phyloP scores from a whole-genome alignment of 495 filamentous ascomycete species.

The Podospora fimiseda region DNA sequence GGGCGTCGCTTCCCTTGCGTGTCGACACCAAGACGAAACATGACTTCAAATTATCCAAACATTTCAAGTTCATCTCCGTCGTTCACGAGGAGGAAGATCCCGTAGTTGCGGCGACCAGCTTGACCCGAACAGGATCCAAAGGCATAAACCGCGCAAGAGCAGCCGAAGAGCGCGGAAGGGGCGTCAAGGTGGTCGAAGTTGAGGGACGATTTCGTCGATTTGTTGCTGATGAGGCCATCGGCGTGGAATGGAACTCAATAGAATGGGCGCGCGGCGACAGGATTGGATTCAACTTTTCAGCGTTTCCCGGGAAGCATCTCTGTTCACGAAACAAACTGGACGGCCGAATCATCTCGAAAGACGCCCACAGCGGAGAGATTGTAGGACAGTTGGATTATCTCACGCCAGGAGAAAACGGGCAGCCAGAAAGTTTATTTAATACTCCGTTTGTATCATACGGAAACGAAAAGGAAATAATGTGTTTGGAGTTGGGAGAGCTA shows the following conservation, averaged over 20 bases:
- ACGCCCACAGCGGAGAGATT: conserved; percentile 26
- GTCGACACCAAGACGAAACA: conserved; percentile 19
- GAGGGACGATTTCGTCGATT: conserved; percentile 25
- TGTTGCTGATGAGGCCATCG: conserved; percentile 11
- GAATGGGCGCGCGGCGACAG: conserved; percentile 12
- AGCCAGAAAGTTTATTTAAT: not conserved
- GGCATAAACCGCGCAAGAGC: conserved; percentile 10
- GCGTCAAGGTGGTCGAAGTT: conserved; percentile 21
- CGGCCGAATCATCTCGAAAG: conserved; percentile 22
- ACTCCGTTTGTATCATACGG: conserved; percentile 17
- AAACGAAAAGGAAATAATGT: conserved; percentile 21
- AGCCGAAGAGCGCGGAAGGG: conserved; percentile 20
- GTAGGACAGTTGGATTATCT: conserved; percentile 28
- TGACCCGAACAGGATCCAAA: not conserved
- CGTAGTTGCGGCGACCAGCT: not conserved
- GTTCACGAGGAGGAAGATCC: not conserved
- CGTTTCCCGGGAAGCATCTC: conserved; percentile 15
- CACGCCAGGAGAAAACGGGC: not conserved
- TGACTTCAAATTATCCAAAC: conserved; percentile 13
- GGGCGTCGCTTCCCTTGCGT: conserved; percentile 23
- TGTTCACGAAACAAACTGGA: conserved; percentile 17
- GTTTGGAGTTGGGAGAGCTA: conserved; percentile 27
- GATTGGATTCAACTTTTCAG: conserved; percentile 19
- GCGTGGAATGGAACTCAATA: conserved; percentile 19
- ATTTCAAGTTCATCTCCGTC: conserved; percentile 21